Percentiles rank a stretch among this genome's conserved stretches.
Evolutionary conservation across 768 basidiomycete species (phyloP).

Genomic region (Psilocybe tampanensis): DNA sequence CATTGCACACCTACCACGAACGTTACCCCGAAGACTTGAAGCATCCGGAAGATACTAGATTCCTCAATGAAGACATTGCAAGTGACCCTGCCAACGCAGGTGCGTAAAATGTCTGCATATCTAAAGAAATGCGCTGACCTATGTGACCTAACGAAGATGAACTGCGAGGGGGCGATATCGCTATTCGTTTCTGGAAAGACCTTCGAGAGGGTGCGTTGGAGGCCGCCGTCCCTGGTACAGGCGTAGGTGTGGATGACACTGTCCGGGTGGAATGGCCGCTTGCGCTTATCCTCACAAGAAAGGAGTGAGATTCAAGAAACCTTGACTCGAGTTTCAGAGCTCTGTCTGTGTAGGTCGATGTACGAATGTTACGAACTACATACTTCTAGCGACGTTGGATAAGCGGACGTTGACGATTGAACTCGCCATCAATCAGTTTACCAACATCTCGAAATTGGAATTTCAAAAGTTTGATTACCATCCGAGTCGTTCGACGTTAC

Average conservation of each 20-base stretch:
- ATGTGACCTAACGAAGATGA: slow-evolving; percentile 17
- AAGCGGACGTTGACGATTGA: no score
- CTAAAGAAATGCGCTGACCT: neutral
- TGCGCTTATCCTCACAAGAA: slow-evolving; percentile 41
- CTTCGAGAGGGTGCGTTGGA: slow-evolving; percentile 40
- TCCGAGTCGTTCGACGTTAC: no score
- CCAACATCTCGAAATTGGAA: no score
- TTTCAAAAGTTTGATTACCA: no score
- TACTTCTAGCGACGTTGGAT: no score
- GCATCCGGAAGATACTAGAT: slow-evolving; percentile 33
- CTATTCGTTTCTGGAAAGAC: slow-evolving; percentile 61
- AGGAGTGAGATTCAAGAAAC: slow-evolving; percentile 7
- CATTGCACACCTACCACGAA: slow-evolving; percentile 70
- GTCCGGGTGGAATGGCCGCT: slow-evolving; percentile 55
- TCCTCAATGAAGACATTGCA: slow-evolving; percentile 33
- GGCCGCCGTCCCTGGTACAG: slow-evolving; percentile 26
- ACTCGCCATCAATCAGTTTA: no score
- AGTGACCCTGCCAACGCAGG: slow-evolving; percentile 9
- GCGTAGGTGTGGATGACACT: slow-evolving; percentile 37
- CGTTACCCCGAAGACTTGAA: slow-evolving; percentile 56
- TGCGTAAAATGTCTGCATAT: neutral
- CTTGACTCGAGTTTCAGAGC: neutral
- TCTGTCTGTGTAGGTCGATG: no score
- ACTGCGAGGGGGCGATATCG: slow-evolving; percentile 59
- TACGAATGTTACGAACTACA: no score